phyloP scores from a whole-genome alignment of 2,329 filamentous ascomycete genomes.

The Alternaria sp. region DNA sequence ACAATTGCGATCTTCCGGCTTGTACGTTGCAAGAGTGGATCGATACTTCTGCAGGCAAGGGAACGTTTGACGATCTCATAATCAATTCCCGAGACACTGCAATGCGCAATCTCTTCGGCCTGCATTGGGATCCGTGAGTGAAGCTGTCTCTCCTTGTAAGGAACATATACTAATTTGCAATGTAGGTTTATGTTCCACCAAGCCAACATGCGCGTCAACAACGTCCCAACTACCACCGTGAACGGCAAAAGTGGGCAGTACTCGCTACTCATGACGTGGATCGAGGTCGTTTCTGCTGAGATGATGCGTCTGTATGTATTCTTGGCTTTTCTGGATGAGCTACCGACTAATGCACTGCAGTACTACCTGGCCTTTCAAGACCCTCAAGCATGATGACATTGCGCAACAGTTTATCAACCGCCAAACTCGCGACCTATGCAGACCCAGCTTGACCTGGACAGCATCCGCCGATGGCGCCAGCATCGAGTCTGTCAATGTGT shows the following conservation, averaged over 20 bases:
- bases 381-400: slow-evolving; percentile 65
- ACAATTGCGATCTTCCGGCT: slow-evolving; percentile 66
- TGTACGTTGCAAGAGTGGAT: slow-evolving; percentile 70
- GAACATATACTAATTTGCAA: slow-evolving; percentile 13
- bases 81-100: slow-evolving; percentile 62
- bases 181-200: slow-evolving; percentile 69
- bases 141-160: background rate
- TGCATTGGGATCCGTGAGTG: slow-evolving; percentile 60
- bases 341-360: slow-evolving; percentile 27
- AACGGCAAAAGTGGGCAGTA: slow-evolving; percentile 58
- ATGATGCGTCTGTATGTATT: slow-evolving; percentile 59
- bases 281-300: slow-evolving; percentile 63
- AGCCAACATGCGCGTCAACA: slow-evolving; percentile 64
- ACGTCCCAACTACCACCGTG: slow-evolving; percentile 58
- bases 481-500: slow-evolving; percentile 62
- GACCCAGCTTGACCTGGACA: slow-evolving; percentile 59
- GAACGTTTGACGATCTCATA: slow-evolving; percentile 63
- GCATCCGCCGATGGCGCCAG: slow-evolving; percentile 54
- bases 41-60: slow-evolving; percentile 64
- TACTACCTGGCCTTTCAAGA: slow-evolving; percentile 62
- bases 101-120: slow-evolving; percentile 64
- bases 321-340: background rate
- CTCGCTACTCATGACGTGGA: slow-evolving; percentile 66
- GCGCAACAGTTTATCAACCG: slow-evolving; percentile 62
- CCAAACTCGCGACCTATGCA: slow-evolving; percentile 62